Conservation (phyloP, 495 filamentous ascomycete genomes). For the Hypoxylon lienhwacheense region DNA sequence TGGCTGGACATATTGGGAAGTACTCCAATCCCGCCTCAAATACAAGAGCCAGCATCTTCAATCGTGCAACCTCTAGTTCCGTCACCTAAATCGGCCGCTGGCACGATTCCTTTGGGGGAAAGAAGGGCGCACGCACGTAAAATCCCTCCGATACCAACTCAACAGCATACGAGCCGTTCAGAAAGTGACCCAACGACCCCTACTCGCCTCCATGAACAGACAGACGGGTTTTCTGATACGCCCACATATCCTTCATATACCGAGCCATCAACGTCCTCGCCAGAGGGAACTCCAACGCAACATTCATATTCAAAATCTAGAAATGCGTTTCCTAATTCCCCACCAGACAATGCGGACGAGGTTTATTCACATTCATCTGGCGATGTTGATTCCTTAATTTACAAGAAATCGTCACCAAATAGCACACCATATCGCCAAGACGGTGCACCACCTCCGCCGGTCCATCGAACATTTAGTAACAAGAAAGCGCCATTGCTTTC, state of each 20-base stretch:
- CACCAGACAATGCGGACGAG: conserved; percentile 13
- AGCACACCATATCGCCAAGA: conserved; percentile 45
- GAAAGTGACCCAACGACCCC: conserved; percentile 35
- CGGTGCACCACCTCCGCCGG: conserved; percentile 53
- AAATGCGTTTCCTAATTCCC: background rate
- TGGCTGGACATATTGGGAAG: conserved; percentile 85
- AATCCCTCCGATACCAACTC: conserved; percentile 28
- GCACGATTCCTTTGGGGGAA: conserved; percentile 79
- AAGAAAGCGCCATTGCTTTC: conserved; percentile 49
- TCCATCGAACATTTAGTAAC: conserved; percentile 50
- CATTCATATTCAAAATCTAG: conserved; percentile 32
- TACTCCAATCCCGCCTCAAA: conserved; percentile 70
- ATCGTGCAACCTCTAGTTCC: conserved; percentile 34
- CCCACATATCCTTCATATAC: conserved; percentile 21
- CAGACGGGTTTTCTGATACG: conserved; percentile 25
- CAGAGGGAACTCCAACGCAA: conserved; percentile 37
- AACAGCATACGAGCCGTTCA: conserved; percentile 2
- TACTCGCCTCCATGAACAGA: conserved; percentile 27
- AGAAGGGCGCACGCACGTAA: conserved; percentile 40
- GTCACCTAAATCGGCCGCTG: conserved; percentile 56
- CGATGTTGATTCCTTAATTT: conserved; percentile 43
- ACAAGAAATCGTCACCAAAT: conserved; percentile 49
- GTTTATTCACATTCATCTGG: conserved; percentile 7
- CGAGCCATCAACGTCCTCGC: conserved; percentile 25
- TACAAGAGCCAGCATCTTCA: conserved; percentile 32